phyloP scores from a whole-genome alignment of 1,284 basidiomycete genomes.

The Laetiporus sulphureus region DNA sequence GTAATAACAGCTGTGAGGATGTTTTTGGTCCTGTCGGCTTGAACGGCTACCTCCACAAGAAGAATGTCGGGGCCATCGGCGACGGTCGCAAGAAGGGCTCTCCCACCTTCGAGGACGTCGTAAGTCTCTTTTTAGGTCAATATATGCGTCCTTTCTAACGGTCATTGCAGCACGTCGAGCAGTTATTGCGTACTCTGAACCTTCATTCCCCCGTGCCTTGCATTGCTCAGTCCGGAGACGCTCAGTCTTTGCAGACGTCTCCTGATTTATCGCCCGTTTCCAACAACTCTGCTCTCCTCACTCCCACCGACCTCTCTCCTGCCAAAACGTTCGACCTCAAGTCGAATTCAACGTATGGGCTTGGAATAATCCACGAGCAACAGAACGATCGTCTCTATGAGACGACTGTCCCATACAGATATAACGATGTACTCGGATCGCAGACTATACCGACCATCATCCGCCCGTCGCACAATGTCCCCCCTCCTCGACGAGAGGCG shows the following conservation, averaged over 20 bases:
- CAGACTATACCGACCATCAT: slow-evolving; percentile 11
- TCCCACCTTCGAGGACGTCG: slow-evolving; percentile 49
- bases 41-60: slow-evolving; percentile 29
- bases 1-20: slow-evolving; percentile 45
- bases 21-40: slow-evolving; percentile 50
- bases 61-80: slow-evolving; percentile 65
- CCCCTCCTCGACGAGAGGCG: slow-evolving; percentile 24
- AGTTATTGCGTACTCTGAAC: slow-evolving; percentile 67
- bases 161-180: slow-evolving; percentile 60
- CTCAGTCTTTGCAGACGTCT: slow-evolving; percentile 37
- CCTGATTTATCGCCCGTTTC: slow-evolving; percentile 66
- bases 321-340: slow-evolving; percentile 52
- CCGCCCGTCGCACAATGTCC: slow-evolving; percentile 25
- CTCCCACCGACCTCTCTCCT: slow-evolving; percentile 64
- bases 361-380: slow-evolving; percentile 23
- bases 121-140: slow-evolving; percentile 27
- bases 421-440: slow-evolving; percentile 13
- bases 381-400: slow-evolving; percentile 27
- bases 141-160: slow-evolving; percentile 18
- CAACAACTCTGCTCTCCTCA: slow-evolving; percentile 55
- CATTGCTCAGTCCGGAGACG: slow-evolving; percentile 31
- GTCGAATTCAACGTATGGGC: slow-evolving; percentile 43
- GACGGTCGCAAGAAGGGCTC: slow-evolving; percentile 62
- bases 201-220: slow-evolving; percentile 63
- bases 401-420: slow-evolving; percentile 18